Evolutionary conservation across 108 stramenopile species (phyloP), one percentile per base, ranked within the genome.

Genomic region (Mediolabrus comicus): DNA sequence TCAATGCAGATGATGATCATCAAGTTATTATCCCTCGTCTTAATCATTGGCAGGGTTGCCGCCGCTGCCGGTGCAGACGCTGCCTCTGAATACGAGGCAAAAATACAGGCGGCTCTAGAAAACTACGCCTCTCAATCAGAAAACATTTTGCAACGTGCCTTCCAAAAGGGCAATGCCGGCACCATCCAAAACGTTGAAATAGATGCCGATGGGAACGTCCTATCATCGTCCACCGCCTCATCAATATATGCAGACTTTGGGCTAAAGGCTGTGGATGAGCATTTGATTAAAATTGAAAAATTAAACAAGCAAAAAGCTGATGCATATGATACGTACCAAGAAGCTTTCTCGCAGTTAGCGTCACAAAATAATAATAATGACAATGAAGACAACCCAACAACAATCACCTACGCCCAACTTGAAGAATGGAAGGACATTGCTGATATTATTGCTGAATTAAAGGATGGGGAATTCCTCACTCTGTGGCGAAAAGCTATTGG

Each of bases 101-200:
- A 36, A 52, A 38, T 69, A 6, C 29, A 46, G 12, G 22, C 43
- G 69, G 69, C 69, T 1, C 6, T 69, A 24, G 22, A 31, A 3
- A 28, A 60, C 49, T 69, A 30, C 31, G 35, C 34, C 12, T 12
- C 30, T 6, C 41, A 51, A 12, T 46, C 69, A 1, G 30, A 59
- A 2, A 28, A 51, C 8, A 34, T 69, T 5, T 25, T 69, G 29
- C 13, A 69, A 11, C 12, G 11, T 30, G 30, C 59, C 3, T 3
- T 69, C 24, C 14, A 33, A 17, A 59, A 35, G 41, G 68, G 68
- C 8, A 49, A 22, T 17, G 58, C 32, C 2, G 39, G 41, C 16
- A 16, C 41, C 0, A 41, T 41, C 17, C 16, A 41, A 4, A 41
- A 2, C 41, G 41, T 41, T 2, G 41, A 16, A 0, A 41, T 41